Conservation (phyloP, 306 rosid genomes). For the Hylodesmum podocarpum region DNA sequence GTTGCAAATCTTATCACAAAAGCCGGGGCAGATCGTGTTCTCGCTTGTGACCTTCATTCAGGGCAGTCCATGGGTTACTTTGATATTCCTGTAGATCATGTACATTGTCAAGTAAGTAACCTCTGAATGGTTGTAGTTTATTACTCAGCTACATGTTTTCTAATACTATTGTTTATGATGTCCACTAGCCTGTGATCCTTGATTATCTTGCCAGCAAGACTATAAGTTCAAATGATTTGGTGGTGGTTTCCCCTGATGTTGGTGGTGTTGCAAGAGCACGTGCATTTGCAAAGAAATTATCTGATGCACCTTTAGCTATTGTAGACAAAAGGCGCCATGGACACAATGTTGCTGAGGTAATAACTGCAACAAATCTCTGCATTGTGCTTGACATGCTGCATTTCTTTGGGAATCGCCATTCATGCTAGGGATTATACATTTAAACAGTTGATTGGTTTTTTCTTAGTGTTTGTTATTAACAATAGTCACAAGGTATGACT, state of each 20-base stretch:
- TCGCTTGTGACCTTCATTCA: slow-evolving; percentile 98
- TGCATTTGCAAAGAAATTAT: slow-evolving; percentile 91
- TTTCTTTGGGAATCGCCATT: slow-evolving; percentile 19
- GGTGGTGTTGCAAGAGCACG: slow-evolving; percentile 99
- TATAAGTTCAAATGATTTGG: slow-evolving; percentile 74
- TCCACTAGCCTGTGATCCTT: slow-evolving; percentile 79
- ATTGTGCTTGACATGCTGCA: background rate
- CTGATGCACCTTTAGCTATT: slow-evolving; percentile 97
- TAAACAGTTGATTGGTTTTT: background rate
- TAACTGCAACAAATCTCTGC: background rate
- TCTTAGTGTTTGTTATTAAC: background rate
- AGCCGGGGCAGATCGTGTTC: slow-evolving; percentile 98
- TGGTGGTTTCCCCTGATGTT: slow-evolving; percentile 98
- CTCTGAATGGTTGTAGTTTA: slow-evolving; percentile 22
- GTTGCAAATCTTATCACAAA: slow-evolving; percentile 90
- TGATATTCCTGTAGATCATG: slow-evolving; percentile 98
- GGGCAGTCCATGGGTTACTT: slow-evolving; percentile 99
- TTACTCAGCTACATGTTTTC: slow-evolving; percentile 13
- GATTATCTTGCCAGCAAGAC: slow-evolving; percentile 98
- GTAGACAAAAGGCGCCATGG: slow-evolving; percentile 97
- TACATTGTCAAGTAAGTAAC: slow-evolving; percentile 73
- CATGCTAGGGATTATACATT: background rate
- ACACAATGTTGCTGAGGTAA: slow-evolving; percentile 94
- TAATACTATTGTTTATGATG: slow-evolving; percentile 39
- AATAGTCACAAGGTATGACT: no score